Percentiles rank a stretch among this genome's conserved stretches.
phyloP scores from a whole-genome alignment of 768 basidiomycete genomes.

The Cyclocybe cylindracea region DNA sequence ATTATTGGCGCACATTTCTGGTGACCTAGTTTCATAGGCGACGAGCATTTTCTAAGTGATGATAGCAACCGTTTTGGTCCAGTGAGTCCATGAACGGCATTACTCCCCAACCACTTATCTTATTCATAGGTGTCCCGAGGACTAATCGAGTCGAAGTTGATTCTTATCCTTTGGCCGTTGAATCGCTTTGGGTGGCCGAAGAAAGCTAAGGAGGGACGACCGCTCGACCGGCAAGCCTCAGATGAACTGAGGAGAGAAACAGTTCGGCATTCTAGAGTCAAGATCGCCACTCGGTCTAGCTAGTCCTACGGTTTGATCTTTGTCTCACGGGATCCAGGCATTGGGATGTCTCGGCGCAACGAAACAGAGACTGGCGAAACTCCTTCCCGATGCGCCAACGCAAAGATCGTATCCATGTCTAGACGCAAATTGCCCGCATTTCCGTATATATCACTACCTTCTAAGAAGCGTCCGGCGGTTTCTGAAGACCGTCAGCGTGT shows the following conservation, averaged over 20 bases:
- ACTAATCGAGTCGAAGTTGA: constrained; percentile 51
- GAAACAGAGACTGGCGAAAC: constrained; percentile 46
- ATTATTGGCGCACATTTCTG: not conserved
- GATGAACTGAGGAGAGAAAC: constrained; percentile 40
- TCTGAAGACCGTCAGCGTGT: constrained; percentile 27
- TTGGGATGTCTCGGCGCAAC: constrained; percentile 42
- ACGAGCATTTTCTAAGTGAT: constrained; percentile 64
- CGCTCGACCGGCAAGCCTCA: constrained; percentile 27
- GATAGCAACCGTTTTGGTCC: constrained; percentile 78
- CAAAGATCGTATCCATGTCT: constrained; percentile 52
- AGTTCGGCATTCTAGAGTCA: constrained; percentile 37
- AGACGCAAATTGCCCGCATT: not conserved
- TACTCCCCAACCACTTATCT: not conserved
- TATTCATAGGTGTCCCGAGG: constrained; percentile 42
- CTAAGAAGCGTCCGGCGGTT: constrained; percentile 59
- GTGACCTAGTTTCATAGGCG: constrained; percentile 39
- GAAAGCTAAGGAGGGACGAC: not conserved
- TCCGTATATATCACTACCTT: constrained; percentile 31
- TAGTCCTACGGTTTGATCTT: constrained; percentile 1
- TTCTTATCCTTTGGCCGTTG: constrained; percentile 53
- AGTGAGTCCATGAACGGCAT: constrained; percentile 35
- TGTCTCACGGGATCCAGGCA: constrained; percentile 45
- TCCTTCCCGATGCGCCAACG: constrained; percentile 42
- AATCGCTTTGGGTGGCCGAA: constrained; percentile 39
- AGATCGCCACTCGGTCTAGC: not conserved